A percentile compares a stretch with the other conserved stretches of the same genome.
Conservation (phyloP, 225 moss, liverwort and hornwort genomes). For the Anthoceros angustus region DNA sequence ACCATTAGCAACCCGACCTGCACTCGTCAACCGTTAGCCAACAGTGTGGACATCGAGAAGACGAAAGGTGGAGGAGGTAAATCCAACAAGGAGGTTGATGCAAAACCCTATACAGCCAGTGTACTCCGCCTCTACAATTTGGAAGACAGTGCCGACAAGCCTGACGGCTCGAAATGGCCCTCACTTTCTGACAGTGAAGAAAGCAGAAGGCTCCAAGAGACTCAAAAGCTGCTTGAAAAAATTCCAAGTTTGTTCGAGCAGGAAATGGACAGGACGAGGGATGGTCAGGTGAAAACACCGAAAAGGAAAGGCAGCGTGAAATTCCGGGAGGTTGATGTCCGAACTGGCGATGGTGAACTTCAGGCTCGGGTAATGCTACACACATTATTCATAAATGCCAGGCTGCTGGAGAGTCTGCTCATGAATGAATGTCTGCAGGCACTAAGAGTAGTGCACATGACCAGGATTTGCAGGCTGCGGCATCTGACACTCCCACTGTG, state of each 20-base stretch:
- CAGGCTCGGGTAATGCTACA: background rate
- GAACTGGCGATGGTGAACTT: background rate
- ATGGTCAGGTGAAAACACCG: background rate
- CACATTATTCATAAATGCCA: background rate
- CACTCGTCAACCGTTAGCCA: background rate
- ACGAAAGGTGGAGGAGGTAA: background rate
- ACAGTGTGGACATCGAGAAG: background rate
- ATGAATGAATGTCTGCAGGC: background rate
- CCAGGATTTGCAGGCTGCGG: background rate
- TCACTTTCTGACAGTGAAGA: background rate
- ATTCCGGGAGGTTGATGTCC: background rate
- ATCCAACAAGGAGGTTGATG: background rate
- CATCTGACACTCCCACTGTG: background rate
- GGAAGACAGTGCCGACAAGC: background rate
- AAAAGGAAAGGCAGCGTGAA: background rate
- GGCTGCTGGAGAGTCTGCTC: background rate
- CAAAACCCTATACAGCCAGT: background rate
- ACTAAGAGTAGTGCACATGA: background rate
- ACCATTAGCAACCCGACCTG: background rate
- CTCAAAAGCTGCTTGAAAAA: constrained; percentile 1
- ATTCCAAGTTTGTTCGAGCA: background rate
- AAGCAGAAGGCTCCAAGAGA: background rate
- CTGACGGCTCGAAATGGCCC: background rate
- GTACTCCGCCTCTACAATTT: background rate
- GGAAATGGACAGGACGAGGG: background rate